Percentiles rank a stretch among this genome's conserved stretches.
Conservation (phyloP, 768 basidiomycete species). For the Psilocybe cubensis region DNA sequence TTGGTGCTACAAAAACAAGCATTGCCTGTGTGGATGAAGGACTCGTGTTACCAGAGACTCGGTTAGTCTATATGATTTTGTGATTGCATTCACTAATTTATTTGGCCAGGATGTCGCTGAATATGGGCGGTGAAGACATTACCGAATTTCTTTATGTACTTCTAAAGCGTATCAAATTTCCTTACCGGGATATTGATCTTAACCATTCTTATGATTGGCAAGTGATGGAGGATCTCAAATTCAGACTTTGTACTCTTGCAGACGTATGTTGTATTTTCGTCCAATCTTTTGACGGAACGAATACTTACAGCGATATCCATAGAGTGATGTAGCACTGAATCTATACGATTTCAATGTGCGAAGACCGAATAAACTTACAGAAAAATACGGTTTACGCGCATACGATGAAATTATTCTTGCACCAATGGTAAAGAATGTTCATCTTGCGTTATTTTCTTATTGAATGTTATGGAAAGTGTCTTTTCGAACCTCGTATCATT, state of each 20-base stretch:
- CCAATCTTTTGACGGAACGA: not conserved
- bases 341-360: constrained; percentile 90
- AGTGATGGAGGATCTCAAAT: constrained; percentile 91
- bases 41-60: constrained; percentile 81
- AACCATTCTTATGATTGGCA: constrained; percentile 83
- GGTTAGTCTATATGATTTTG: constrained; percentile 47
- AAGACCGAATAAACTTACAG: constrained; percentile 70
- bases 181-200: constrained; percentile 84
- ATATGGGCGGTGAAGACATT: constrained; percentile 94
- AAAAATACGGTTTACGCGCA: constrained; percentile 88
- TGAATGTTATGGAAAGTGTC: constrained; percentile 56
- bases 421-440: constrained; percentile 70
- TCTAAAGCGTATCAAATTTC: constrained; percentile 81
- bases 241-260: constrained; percentile 78
- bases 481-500: constrained; percentile 93
- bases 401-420: constrained; percentile 97
- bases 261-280: constrained; percentile 61
- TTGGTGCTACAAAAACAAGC: constrained; percentile 83
- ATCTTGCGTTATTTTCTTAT: not conserved
- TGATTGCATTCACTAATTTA: constrained; percentile 4
- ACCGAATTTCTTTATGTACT: constrained; percentile 86
- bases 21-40: constrained; percentile 97
- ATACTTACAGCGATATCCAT: constrained; percentile 9
- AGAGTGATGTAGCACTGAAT: constrained; percentile 91
- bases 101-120: constrained; percentile 67